Base-by-base conservation (phyloP, 2,329 filamentous ascomycete species). In the Cercospora zeae-maydis region DNA sequence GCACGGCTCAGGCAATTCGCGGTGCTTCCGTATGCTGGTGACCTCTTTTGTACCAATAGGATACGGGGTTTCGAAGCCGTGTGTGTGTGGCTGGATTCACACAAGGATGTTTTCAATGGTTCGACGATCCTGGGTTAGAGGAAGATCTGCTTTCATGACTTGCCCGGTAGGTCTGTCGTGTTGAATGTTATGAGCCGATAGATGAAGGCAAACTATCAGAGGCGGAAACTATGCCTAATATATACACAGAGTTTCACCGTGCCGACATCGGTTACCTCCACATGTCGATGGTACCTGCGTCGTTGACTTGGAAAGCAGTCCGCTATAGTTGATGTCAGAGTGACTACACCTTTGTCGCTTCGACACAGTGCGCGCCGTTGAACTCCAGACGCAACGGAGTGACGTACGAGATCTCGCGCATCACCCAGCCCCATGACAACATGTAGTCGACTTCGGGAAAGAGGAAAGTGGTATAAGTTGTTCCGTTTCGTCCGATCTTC, bases 241-340 rank as follows among this genome's bases (percentile, higher is more conserved):
- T n/a, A n/a, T n/a, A n/a, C n/a, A n/a, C n/a, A n/a, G n/a, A n/a
- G n/a, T n/a, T n/a, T n/a, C n/a, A n/a, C n/a, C n/a, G n/a, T n/a
- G n/a, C n/a, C n/a, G n/a, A n/a, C n/a, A n/a, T n/a, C n/a, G n/a
- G n/a, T n/a, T n/a, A n/a, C n/a, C n/a, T n/a, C n/a, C n/a, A n/a
- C n/a, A n/a, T n/a, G n/a, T 27, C 11, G 16, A 58, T 58, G 19
- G 33, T 52, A 21, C n/a, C 45, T 52, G 57, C 33, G 14, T 36
- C n/a, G 30, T 14, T 5, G 31, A 37, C 8, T 13, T 59, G 45
- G 27, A 31, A 14, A 34, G 31, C 33, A 52, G 7, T 52, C 49
- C 19, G 27, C 49, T 31, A 31, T 33, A 52, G 49, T 33, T 52
- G 49, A 52, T 52, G 57, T 59, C 57, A 59, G 57, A 51, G 57